Base-by-base conservation (phyloP, 768 basidiomycete species). In the Amanita jacksonii region DNA sequence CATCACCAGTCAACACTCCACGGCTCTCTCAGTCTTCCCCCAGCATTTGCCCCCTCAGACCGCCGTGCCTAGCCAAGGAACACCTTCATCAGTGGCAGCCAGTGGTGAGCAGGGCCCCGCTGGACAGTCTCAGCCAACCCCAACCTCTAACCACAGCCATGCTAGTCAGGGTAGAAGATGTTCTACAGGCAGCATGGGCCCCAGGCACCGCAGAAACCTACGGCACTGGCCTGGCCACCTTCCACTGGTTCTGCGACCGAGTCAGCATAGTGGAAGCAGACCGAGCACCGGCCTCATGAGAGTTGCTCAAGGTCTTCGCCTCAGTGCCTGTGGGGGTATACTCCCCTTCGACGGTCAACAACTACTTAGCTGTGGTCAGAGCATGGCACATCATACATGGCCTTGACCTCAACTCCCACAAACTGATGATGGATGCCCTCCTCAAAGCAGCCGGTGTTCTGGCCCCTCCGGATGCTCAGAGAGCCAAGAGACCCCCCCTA, bases 171-270 rank as follows among this genome's bases (percentile, higher is more conserved):
- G 34, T 43, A 4, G 34, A 43, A 10, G 19, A 3, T 0, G 22
- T 33, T 0, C 19, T 43, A 1, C 32, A 33, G 0, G 16, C 13
- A 1, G 56, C 58, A 0, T 70, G 60, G 61, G 57, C 54, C 0
- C 48, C 54, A 1, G 40, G 49, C 5, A 73, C 68, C 0, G 38
- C 48, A 2, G 57, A 58, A n/a, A 52, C 60, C 0, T 72, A 75
- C 43, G 64, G 65, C 0, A 43, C 63, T 0, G 66, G 70, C 0
- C 54, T 75, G 0, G 53, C 70, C 0, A 44, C 55, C 0, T 75
- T n/a, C n/a, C n/a, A n/a, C n/a, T n/a, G n/a, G n/a, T n/a, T n/a
- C n/a, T n/a, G n/a, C n/a, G n/a, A n/a, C n/a, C n/a, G n/a, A n/a
- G n/a, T n/a, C n/a, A n/a, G n/a, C n/a, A n/a, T n/a, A n/a, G n/a